These are phyloP conservation scores for Ustilago xerochloae DNA, from an alignment of 1,284 basidiomycete species.

Conservation along the genomic window DNA sequence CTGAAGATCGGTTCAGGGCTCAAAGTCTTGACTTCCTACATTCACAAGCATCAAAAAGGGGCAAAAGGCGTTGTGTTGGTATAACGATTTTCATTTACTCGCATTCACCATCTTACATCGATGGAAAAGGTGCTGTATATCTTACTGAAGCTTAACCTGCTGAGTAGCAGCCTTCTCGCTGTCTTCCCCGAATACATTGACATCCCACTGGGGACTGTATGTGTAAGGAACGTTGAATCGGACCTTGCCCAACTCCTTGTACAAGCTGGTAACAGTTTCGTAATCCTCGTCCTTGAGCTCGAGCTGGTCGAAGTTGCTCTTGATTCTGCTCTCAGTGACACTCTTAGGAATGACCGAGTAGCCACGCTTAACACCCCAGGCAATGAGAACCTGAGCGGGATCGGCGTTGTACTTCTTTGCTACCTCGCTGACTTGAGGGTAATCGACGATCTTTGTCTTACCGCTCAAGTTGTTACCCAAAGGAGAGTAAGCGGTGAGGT, in stretches of 20 bases:
- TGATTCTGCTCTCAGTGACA: slow-evolving; percentile 67
- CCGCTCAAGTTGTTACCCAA: slow-evolving; percentile 68
- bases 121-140: not conserved
- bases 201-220: slow-evolving; percentile 57
- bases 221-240: slow-evolving; percentile 64
- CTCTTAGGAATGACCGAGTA: slow-evolving; percentile 69
- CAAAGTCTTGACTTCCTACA: not conserved
- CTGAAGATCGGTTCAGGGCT: not conserved
- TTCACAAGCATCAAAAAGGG: not conserved
- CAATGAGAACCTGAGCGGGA: slow-evolving; percentile 68
- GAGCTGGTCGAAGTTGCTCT: slow-evolving; percentile 67
- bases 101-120: not conserved
- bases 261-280: slow-evolving; percentile 53
- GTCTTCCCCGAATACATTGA: slow-evolving; percentile 63
- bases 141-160: slow-evolving; percentile 57
- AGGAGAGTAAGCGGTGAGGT: slow-evolving; percentile 69
- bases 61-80: not conserved
- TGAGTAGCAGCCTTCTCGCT: slow-evolving; percentile 50
- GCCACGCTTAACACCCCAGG: slow-evolving; percentile 69
- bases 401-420: slow-evolving; percentile 66
- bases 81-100: not conserved
- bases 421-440: slow-evolving; percentile 65
- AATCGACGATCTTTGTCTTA: slow-evolving; percentile 60
- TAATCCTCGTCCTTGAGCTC: slow-evolving; percentile 65
- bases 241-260: slow-evolving; percentile 58